These are phyloP conservation scores for Hypocrella siamensis DNA, from an alignment of 2,329 filamentous ascomycete genomes.

Conservation along the genomic window DNA sequence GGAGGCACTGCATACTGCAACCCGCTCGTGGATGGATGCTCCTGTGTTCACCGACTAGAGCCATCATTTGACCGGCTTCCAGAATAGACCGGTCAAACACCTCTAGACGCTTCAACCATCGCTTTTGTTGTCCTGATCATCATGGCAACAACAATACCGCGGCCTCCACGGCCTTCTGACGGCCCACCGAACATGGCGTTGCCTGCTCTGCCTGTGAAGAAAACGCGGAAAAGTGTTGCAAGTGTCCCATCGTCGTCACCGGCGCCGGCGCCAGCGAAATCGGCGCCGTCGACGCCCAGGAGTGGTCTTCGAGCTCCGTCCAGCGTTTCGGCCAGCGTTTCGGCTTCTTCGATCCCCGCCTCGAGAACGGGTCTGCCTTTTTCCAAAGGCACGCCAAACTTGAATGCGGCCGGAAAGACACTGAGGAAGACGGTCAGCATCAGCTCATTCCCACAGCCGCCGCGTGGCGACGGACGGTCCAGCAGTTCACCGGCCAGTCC, in stretches of 20 bases:
- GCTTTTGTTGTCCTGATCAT: too few relatives aligned
- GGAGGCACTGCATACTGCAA: too few relatives aligned
- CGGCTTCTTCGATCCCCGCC: conserved; percentile 37
- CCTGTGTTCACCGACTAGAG: too few relatives aligned
- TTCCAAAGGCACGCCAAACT: conserved; percentile 35
- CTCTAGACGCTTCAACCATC: too few relatives aligned
- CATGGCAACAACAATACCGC: conserved; percentile 43
- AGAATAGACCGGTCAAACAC: too few relatives aligned
- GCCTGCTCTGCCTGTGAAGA: conserved; percentile 57
- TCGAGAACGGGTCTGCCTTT: conserved; percentile 39
- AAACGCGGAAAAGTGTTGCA: conserved; percentile 53
- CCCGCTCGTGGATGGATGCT: too few relatives aligned
- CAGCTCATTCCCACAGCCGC: conserved; percentile 83
- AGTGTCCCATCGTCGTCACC: conserved; percentile 21
- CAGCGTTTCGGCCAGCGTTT: conserved; percentile 23
- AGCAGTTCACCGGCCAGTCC: conserved; percentile 48
- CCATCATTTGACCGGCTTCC: too few relatives aligned
- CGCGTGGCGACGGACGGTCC: conserved; percentile 45
- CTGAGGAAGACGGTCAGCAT: conserved; percentile 85
- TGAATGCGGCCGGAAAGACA: conserved; percentile 48
- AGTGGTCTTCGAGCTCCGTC: conserved; percentile 45
- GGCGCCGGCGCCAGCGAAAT: conserved; percentile 18
- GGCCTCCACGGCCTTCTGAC: conserved; percentile 49
- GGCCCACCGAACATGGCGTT: conserved; percentile 58
- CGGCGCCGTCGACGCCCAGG: conserved; percentile 33